Base-by-base conservation (phyloP, 108 stramenopile genomes). In the Fragilaria radians region DNA sequence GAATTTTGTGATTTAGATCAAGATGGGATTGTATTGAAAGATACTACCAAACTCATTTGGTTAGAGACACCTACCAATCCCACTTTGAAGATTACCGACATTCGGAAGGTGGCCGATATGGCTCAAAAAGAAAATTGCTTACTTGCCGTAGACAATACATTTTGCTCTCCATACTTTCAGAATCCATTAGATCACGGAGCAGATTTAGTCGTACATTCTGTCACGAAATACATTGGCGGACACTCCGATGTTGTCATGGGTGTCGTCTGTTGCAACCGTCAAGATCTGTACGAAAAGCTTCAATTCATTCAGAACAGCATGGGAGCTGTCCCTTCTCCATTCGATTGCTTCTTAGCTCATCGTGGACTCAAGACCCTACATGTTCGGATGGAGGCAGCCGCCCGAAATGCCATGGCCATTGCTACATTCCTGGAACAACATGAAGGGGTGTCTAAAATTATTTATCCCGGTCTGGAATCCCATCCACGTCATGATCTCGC, bases 41-140 rank as follows among this genome's bases (percentile, higher is more conserved):
- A 73, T n/a, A 76, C 66, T 51, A 82, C 81, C 3, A 85, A 73
- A 65, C 60, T 96, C 62, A 60, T 96, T 31, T 94, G 93, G 95
- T 70, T 94, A 11, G 95, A 96, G 73, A 83, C 87, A 22, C 95
- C 95, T 0, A 93, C 95, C 25, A 96, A 96, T 72, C 95, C 95
- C 18, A 89, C 82, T 28, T 61, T 91, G 23, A 79, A 89, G 62
- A 70, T 94, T 27, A 69, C 82, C 28, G 88, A 89, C 74, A 94
- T 96, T 61, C 32, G 56, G 23, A 63, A 56, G 45, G 65, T 88
- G 28, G 78, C 89, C 27, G 46, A 33, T 23, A 29, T 90, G n/a
- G 83, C 83, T 11, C 45, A 65, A 26, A 32, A 57, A 17, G 49
- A 67, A 25, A 71, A 68, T 22, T 72, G 78, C 11, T 26, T 90